Evolutionary conservation across 306 rosid species (phyloP).

Genomic region (Cicer bijugum): DNA sequence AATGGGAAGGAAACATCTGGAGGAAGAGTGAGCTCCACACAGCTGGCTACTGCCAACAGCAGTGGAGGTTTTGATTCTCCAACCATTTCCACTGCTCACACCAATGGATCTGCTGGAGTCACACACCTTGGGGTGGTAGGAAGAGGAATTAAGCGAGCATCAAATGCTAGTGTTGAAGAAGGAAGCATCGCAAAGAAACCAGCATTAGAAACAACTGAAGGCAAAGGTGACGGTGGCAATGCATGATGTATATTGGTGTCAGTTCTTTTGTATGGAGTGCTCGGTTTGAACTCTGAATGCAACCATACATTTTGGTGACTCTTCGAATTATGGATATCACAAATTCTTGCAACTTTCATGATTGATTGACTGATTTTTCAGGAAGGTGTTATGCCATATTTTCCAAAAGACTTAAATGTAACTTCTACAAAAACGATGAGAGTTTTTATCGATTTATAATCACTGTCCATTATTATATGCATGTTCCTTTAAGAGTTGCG

Average conservation of each 20-base stretch:
- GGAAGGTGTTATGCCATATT: slow-evolving; percentile 32
- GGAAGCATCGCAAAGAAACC: slow-evolving; percentile 66
- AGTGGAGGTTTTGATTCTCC: slow-evolving; percentile 82
- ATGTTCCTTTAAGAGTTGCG: neutral
- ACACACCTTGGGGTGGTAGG: slow-evolving; percentile 98
- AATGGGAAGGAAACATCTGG: slow-evolving; percentile 56
- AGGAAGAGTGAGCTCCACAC: slow-evolving; percentile 59
- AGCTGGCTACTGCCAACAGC: slow-evolving; percentile 61
- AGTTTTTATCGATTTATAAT: neutral
- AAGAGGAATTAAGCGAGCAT: slow-evolving; percentile 89
- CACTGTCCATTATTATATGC: slow-evolving; percentile 1
- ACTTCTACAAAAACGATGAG: slow-evolving; percentile 1
- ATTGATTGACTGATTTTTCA: slow-evolving; percentile 29
- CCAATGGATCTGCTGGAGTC: slow-evolving; percentile 77
- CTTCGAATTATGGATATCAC: slow-evolving; percentile 37
- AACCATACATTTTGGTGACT: slow-evolving; percentile 25
- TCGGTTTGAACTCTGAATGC: slow-evolving; percentile 41
- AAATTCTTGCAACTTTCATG: slow-evolving; percentile 29
- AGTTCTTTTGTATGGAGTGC: slow-evolving; percentile 36
- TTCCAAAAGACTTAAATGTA: slow-evolving; percentile 16
- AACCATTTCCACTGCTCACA: slow-evolving; percentile 78
- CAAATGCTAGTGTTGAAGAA: slow-evolving; percentile 55
- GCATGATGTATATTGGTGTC: slow-evolving; percentile 48
- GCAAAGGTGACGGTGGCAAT: slow-evolving; percentile 59
- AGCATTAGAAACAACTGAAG: slow-evolving; percentile 60